Percentiles rank a stretch among this genome's conserved stretches.
Evolutionary conservation across 2,329 filamentous ascomycete genomes (phyloP).

Genomic region (Zarea fungicola): DNA sequence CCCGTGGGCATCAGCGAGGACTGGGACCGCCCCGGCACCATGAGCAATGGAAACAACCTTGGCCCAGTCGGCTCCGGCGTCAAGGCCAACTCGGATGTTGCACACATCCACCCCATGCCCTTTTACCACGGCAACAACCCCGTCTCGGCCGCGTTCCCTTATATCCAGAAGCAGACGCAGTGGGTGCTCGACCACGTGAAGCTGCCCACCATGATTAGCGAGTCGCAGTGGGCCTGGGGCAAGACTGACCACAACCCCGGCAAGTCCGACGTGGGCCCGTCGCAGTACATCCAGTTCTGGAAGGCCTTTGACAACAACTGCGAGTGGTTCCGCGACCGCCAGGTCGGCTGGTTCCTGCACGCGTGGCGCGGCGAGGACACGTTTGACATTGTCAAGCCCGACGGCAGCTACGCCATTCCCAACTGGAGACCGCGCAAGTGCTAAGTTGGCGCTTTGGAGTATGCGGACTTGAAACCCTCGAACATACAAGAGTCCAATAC

Average conservation of each 20-base stretch:
- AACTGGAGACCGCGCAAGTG: conserved; percentile 17
- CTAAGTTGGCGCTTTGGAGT: conserved; percentile 3
- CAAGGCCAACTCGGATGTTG: conserved; percentile 17
- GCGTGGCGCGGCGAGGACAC: conserved; percentile 18
- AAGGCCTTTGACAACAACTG: conserved; percentile 18
- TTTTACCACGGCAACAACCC: conserved; percentile 17
- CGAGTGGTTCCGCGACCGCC: conserved; percentile 16
- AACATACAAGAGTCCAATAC: conserved; percentile 30
- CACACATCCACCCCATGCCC: conserved; percentile 20
- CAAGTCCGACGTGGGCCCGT: conserved; percentile 14
- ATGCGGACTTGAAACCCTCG: too few relatives aligned
- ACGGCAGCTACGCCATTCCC: conserved; percentile 17
- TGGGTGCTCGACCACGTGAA: conserved; percentile 15
- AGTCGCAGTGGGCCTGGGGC: conserved; percentile 20
- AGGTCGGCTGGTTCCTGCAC: conserved; percentile 19
- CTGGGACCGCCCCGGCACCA: conserved; percentile 18
- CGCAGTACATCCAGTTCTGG: conserved; percentile 17
- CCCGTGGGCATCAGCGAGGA: conserved; percentile 19
- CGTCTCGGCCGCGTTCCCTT: conserved; percentile 15
- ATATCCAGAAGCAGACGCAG: conserved; percentile 16
- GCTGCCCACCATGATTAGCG: conserved; percentile 17
- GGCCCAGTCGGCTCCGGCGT: conserved; percentile 15
- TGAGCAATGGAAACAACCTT: conserved; percentile 14
- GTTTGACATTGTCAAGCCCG: conserved; percentile 17
- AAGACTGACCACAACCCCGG: conserved; percentile 15